A percentile compares a stretch with the other conserved stretches of the same genome.
These are phyloP conservation scores for Quercus engelmannii DNA, from an alignment of 306 rosid species.

Conservation along the genomic window DNA sequence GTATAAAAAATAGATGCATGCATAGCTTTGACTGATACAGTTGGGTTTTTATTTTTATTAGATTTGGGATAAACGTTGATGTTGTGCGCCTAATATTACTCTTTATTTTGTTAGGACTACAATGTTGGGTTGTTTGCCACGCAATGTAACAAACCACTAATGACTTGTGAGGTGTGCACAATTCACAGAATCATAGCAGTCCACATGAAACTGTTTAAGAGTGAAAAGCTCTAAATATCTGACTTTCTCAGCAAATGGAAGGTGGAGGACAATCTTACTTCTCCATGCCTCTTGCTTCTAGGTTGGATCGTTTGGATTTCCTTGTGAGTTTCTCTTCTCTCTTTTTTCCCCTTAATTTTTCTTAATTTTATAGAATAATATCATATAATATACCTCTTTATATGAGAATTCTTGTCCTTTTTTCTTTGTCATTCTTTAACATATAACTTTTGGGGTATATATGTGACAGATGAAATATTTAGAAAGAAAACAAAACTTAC, in stretches of 20 bases:
- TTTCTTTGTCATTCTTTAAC: too few species aligned
- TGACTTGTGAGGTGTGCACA: constrained; percentile 26
- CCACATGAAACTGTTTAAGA: constrained; percentile 23
- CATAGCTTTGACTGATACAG: too few species aligned
- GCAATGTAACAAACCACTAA: constrained; percentile 41
- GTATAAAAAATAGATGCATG: too few species aligned
- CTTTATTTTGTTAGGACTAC: too few species aligned
- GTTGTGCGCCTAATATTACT: too few species aligned
- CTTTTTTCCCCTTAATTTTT: neutral
- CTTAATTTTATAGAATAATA: neutral
- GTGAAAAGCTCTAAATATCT: constrained; percentile 2
- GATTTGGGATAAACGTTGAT: too few species aligned
- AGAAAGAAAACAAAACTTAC: constrained; percentile 50
- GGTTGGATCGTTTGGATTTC: constrained; percentile 75
- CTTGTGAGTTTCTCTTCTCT: constrained; percentile 28
- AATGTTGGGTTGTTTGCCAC: constrained; percentile 11
- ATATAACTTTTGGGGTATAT: neutral
- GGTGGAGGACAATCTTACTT: constrained; percentile 27
- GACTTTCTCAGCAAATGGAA: constrained; percentile 26
- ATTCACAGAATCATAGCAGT: constrained; percentile 19
- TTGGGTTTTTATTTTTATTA: too few species aligned
- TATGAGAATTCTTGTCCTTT: neutral
- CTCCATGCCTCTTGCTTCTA: constrained; percentile 56
- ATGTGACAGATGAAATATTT: constrained; percentile 55
- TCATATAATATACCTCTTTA: neutral